Evolutionary conservation across 2,329 filamentous ascomycete genomes (phyloP).

Genomic region (Claviceps sp.): DNA sequence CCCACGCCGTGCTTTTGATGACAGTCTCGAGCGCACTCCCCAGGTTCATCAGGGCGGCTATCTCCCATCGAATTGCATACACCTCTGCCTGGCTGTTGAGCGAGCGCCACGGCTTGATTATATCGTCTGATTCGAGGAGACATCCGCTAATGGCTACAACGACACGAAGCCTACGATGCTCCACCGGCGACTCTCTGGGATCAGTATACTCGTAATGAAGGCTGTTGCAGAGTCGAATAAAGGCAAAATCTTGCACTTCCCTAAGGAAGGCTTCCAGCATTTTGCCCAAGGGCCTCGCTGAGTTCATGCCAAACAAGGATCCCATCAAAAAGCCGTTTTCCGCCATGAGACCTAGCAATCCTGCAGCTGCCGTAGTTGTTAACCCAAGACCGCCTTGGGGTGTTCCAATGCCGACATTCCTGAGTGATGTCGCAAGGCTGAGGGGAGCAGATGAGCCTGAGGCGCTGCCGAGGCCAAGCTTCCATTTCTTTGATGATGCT

Average conservation of each 20-base stretch:
- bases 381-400: slow-evolving; percentile 67
- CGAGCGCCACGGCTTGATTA: slow-evolving; percentile 58
- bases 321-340: slow-evolving; percentile 71
- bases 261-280: slow-evolving; percentile 81
- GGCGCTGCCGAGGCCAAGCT: slow-evolving; percentile 41
- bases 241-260: slow-evolving; percentile 80
- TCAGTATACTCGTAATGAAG: slow-evolving; percentile 28
- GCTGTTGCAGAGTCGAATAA: slow-evolving; percentile 56
- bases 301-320: slow-evolving; percentile 83
- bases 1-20: slow-evolving; percentile 71
- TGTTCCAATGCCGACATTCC: slow-evolving; percentile 65
- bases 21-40: slow-evolving; percentile 66
- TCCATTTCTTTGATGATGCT: slow-evolving; percentile 49
- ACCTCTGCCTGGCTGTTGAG: slow-evolving; percentile 61
- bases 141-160: slow-evolving; percentile 75
- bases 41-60: slow-evolving; percentile 61
- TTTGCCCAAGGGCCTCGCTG: slow-evolving; percentile 65
- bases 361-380: slow-evolving; percentile 58
- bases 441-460: slow-evolving; percentile 35
- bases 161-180: slow-evolving; percentile 61
- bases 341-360: slow-evolving; percentile 66
- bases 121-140: slow-evolving; percentile 59
- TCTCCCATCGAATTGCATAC: slow-evolving; percentile 76
- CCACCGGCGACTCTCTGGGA: slow-evolving; percentile 35
- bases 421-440: slow-evolving; percentile 63